Base-by-base conservation (phyloP, 179 eudicot genomes). In the Heliamphora pulchella region DNA sequence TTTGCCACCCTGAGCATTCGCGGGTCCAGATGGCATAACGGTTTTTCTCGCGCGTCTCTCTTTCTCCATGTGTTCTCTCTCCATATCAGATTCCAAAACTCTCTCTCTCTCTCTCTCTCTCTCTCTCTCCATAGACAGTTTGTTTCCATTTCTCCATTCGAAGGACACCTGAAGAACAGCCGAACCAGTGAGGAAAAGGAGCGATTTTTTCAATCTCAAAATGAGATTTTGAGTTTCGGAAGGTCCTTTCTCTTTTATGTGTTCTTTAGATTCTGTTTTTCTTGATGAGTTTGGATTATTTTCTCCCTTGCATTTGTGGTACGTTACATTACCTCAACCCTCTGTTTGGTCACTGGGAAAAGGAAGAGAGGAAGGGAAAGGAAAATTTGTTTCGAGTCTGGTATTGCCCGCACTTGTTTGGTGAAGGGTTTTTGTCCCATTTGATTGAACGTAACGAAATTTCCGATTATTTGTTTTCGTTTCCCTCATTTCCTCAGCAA, bases 21-120 rank as follows among this genome's bases (percentile, higher is more conserved):
- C 74, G 74, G 50, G 1, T 14, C 15, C 14, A 22, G 17, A 71
- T 31, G 57, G 48, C 61, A 3, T 10, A 53, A 39, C 68, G 80
- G 8, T 73, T 80, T 51, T 65, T 66, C 74, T 14, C 77, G 79
- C 73, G 81, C 90, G 86, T 59, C 69, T 82, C 80, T 83, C 78
- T 87, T 84, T 84, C 85, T 73, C 65, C 1, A 14, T 78, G 15
- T n/a, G 48, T 75, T 80, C 43, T 43, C 72, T 81, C 63, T 53
- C 44, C 18, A 67, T 31, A 31, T 31, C 31, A n/a, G 31, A 31
- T 31, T 31, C 31, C 31, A 31, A 31, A 31, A 9, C 47, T 81
- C 78, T 78, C 78, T 80, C 43, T 80, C 79, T 71, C 53, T 14
- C 22, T 39, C 76, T 61, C 69, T 77, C 76, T 46, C 48, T 77